Base-by-base conservation (phyloP, 345 rosid genomes). In the thale cress (Arabidopsis thaliana) region DNA sequence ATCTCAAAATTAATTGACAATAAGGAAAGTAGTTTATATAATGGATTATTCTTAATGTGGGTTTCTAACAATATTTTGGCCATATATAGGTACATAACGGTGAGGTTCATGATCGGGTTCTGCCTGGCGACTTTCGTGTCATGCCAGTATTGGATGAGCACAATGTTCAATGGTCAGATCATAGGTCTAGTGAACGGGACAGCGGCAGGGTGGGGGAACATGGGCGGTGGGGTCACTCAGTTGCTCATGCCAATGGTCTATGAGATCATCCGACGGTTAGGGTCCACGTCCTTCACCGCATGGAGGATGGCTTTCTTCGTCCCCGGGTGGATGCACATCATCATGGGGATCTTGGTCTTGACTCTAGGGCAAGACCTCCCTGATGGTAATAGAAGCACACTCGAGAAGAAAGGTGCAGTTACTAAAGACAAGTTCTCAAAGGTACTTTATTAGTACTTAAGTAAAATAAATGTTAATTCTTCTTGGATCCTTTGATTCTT, bases 141-240 rank as follows among this genome's bases (percentile, higher is more conserved):
- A 2, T 93, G 97, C 75, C 98, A 93, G 60, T 93, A 85, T 42
- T 90, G 98, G 98, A 93, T 93, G 98, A 93, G 97, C 78, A 91
- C 98, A 2, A 93, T 93, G 98, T 93, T 93, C 59, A 93, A 93
- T 30, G 78, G 92, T 62, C 86, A 88, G 82, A 93, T 93, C 51
- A 88, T 91, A 7, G 98, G 98, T 11, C 81, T 88, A 1, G 97
- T 84, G 20, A 93, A 93, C 14, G 97, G 98, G n/a, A 93, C 97
- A 0, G 97, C 98, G 0, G 98, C 93, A 1, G 97, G 97, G 1
- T 93, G 98, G 98, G 98, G 98, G 0, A 93, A 91, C 67, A 89
- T 91, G 97, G 98, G 98, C 0, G 96, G 98, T 3, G 97, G 98
- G 2, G 92, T 88, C 13, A 93, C 98, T 32, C 98, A 91, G 78